Evolutionary conservation across 2,329 filamentous ascomycete species (phyloP).

Genomic region (Tothia fuscella): DNA sequence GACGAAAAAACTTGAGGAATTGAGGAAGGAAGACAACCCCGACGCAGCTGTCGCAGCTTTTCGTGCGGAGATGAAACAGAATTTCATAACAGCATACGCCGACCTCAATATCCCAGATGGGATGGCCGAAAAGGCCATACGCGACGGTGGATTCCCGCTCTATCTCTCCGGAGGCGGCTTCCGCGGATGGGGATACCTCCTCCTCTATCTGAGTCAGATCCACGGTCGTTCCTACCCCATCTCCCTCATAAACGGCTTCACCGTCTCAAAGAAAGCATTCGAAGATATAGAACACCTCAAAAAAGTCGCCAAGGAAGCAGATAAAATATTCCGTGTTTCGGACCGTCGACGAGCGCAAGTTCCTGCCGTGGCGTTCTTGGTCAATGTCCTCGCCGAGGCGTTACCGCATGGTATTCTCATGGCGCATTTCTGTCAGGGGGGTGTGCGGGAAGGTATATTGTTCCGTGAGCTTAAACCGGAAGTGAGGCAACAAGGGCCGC

Average conservation of each 20-base stretch:
- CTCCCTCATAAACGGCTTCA: conserved; percentile 69
- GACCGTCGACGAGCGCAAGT: conserved; percentile 69
- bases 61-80: conserved; percentile 39
- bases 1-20: too few species aligned
- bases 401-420: conserved; percentile 59
- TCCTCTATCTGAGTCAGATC: conserved; percentile 74
- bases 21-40: conserved; percentile 39
- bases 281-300: conserved; percentile 37
- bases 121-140: conserved; percentile 32
- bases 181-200: conserved; percentile 77
- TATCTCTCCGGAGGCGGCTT: conserved; percentile 88
- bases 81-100: conserved; percentile 49
- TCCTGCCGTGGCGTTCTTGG: conserved; percentile 67
- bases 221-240: conserved; percentile 70
- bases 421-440: conserved; percentile 77
- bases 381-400: conserved; percentile 59
- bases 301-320: conserved; percentile 24
- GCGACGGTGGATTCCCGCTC: conserved; percentile 48
- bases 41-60: conserved; percentile 27
- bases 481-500: conserved; percentile 52
- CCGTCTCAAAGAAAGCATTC: conserved; percentile 50
- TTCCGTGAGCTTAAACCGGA: conserved; percentile 54
- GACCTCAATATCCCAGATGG: conserved; percentile 44
- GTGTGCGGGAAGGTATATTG: conserved; percentile 72
- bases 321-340: conserved; percentile 57